Evolutionary conservation across 176 grass and related monocot species (phyloP), one percentile per base, ranked within the genome.

Genomic region (Tillandsia leiboldiana): DNA sequence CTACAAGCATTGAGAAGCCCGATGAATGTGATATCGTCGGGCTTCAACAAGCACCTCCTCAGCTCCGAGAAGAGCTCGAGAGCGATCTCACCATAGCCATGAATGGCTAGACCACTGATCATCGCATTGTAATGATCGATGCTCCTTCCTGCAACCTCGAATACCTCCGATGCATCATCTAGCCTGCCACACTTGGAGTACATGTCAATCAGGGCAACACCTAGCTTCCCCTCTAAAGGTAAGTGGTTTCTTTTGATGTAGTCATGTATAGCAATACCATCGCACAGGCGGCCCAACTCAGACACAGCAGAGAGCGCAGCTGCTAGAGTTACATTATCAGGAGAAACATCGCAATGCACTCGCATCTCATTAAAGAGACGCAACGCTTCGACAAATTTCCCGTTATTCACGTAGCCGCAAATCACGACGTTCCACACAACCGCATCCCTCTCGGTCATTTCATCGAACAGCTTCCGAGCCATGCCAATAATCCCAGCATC

Each of bases 141-240:
- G 2, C 26, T 67, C 26, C 26, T 75, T 47, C 63, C 73, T 56
- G 63, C 65, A 48, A 47, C 51, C 50, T 66, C 73, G 23, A 75
- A 75, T 29, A 75, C 73, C 50, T 75, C 15, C 2, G 67, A 51
- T 2, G 73, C 73, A 48, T 75, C 63, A 12, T 75, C 73, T 22
- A 75, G 26, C 6, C 73, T 62, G 13, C 73, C 63, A 1, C 73
- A 67, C 12, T 75, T 75, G 0, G 73, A 66, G 73, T 67, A 75
- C 73, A 75, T 75, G 20, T 75, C 63, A 11, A 75, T 66, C 5
- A 75, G 73, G 18, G 73, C 23, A 53, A 75, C 73, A n/a, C 73
- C 73, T 7, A 75, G 73, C 26, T 75, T 66, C 13, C 73, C 63
- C 18, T 75, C 26, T 14, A 54, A 28, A 29, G 63, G 10, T 26